These are phyloP conservation scores for Vitis hybrid DNA, from an alignment of 177 flowering plant genomes.

Conservation along the genomic window DNA sequence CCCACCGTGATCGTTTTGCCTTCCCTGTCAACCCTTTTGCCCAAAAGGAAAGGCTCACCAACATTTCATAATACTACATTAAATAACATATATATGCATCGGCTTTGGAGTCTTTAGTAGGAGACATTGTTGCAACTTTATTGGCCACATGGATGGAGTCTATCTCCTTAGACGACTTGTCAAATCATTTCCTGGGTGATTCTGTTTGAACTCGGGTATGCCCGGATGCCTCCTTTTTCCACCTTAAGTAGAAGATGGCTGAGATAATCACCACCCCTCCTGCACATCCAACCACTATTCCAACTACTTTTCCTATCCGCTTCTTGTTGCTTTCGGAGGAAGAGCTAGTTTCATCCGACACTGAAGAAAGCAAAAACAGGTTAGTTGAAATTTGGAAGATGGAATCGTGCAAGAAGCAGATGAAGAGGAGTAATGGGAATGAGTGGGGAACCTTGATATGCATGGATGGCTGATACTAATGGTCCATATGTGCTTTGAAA, in stretches of 20 bases:
- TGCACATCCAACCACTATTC: slow-evolving; percentile 37
- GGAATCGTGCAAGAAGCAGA: background rate
- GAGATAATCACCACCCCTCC: slow-evolving; percentile 27
- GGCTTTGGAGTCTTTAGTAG: too few species aligned
- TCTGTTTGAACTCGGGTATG: slow-evolving; percentile 30
- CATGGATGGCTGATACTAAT: slow-evolving; percentile 47
- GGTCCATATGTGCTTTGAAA: slow-evolving; percentile 52
- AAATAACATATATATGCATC: too few species aligned
- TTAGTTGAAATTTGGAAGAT: too few species aligned
- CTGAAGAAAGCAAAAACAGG: slow-evolving; percentile 9
- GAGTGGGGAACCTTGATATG: slow-evolving; percentile 27
- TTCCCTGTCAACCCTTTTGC: too few species aligned
- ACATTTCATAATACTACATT: too few species aligned
- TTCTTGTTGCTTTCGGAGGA: slow-evolving; percentile 21
- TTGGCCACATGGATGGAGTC: too few species aligned
- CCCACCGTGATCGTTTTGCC: slow-evolving; percentile 64
- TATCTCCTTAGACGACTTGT: too few species aligned
- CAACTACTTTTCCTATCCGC: slow-evolving; percentile 27
- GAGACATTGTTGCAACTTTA: too few species aligned
- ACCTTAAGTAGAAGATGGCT: slow-evolving; percentile 34
- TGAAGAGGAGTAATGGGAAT: background rate
- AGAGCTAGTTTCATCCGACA: slow-evolving; percentile 17
- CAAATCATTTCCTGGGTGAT: slow-evolving; percentile 27
- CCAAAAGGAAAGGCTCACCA: too few species aligned
- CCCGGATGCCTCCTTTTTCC: slow-evolving; percentile 31